Base-by-base conservation (phyloP, 2,329 filamentous ascomycete species). In the Myriosclerotinia scirpicola region DNA sequence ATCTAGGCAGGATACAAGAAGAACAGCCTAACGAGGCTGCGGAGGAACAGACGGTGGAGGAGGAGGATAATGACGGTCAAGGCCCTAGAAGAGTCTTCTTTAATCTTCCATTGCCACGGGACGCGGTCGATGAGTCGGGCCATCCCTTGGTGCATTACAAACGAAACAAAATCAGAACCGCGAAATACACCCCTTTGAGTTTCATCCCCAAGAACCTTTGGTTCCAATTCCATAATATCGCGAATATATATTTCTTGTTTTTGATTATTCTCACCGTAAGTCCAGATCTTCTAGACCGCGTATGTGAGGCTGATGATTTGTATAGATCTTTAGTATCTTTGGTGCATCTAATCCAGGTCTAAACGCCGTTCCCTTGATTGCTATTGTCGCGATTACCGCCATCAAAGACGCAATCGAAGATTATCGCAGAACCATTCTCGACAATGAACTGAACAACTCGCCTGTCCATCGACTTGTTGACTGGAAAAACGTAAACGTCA, bases 191-290 rank as follows among this genome's bases (percentile, higher is more conserved):
- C 9, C 90, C 96, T 11, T 79, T 99, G 70, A 96, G 91, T 68
- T 99, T 99, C 79, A 79, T 99, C 38, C 95, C 95, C 17, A 98
- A 98, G 81, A 98, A 99, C 79, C 77, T 99, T 75, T 99, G 90
- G 87, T 92, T 96, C 71, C 96, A 99, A 79, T 98, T 99, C 77
- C 94, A 99, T 80, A 98, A 98, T 76, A 90, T 99, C 75, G 95
- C 95, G 76, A 99, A 99, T 78, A 90, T 98, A 64, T 99, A 98
- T 81, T 99, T 99, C 84, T 83, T 98, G 73, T 97, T 98, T 80
- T 85, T 94, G 74, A 93, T 97, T 77, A 96, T 99, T 76, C 85
- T 99, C 68, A 89, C 90, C 75, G 95, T 98, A 89, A 84, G 93
- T 85, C 55, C 17, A 54, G 34, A 36, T 38, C 36, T 46, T 26